Conservation (phyloP, 306 rosid genomes). For the Quercus rubra region DNA sequence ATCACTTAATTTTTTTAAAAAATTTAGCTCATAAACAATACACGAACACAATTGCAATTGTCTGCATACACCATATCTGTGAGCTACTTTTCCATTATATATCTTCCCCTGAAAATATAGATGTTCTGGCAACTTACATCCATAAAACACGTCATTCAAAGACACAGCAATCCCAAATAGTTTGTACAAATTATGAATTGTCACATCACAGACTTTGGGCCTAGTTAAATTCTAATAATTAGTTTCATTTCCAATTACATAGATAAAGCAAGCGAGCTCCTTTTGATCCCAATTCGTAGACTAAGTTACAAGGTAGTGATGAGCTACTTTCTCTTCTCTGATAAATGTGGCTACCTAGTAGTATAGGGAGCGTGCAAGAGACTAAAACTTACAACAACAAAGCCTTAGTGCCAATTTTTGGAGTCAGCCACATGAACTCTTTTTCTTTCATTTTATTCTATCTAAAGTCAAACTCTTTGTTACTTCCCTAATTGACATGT, state of each 20-base stretch:
- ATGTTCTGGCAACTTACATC: not conserved
- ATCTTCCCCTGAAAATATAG: not conserved
- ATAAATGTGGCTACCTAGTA: too few species aligned
- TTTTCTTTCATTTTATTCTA: too few species aligned
- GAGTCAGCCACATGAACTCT: too few species aligned
- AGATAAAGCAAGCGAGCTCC: not conserved
- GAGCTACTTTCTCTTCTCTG: not conserved
- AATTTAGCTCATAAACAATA: not conserved
- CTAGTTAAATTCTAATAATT: not conserved
- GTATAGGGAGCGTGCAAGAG: too few species aligned
- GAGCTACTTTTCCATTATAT: not conserved
- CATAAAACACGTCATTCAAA: not conserved
- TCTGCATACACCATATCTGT: not conserved
- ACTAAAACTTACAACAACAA: too few species aligned
- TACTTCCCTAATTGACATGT: too few species aligned
- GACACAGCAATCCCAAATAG: not conserved
- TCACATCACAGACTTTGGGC: not conserved
- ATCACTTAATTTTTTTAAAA: not conserved
- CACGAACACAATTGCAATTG: not conserved
- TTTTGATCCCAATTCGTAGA: not conserved
- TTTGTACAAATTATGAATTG: not conserved
- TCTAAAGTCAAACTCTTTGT: too few species aligned
- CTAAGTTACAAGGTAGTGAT: not conserved
- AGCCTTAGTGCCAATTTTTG: too few species aligned
- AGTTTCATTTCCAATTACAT: not conserved